phyloP scores from a whole-genome alignment of 176 grass and related monocot species.

The Aegilops bicornis region DNA sequence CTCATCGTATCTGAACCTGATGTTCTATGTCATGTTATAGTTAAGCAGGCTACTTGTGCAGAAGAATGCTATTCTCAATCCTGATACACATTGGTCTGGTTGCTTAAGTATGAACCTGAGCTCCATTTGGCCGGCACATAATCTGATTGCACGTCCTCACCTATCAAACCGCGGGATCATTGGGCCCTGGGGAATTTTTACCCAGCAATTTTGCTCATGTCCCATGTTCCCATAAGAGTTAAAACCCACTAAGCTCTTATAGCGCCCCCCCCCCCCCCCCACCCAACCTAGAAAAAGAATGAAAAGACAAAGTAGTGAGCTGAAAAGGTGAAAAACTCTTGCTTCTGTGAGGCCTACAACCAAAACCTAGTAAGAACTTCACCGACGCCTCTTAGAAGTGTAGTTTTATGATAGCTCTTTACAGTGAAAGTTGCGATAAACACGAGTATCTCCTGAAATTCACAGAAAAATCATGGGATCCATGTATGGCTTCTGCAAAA shows the following conservation, averaged over 20 bases:
- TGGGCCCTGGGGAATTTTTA: not conserved
- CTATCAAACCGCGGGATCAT: not conserved
- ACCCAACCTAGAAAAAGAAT: not conserved
- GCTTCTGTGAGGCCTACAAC: not conserved
- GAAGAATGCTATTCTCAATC: not conserved
- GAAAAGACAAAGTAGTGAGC: not conserved
- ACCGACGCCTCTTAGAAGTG: not conserved
- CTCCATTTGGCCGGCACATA: not conserved
- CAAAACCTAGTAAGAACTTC: not conserved
- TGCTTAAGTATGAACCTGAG: not conserved
- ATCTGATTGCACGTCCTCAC: not conserved
- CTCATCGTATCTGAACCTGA: not conserved
- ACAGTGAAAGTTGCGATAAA: not conserved
- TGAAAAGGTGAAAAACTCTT: not conserved
- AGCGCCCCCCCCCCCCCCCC: not conserved
- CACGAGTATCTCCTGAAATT: constrained; percentile 2
- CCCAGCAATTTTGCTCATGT: not conserved
- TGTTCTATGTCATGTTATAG: not conserved
- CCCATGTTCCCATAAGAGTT: not conserved
- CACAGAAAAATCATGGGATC: not conserved
- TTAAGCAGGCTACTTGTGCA: not conserved
- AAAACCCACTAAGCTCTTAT: not conserved
- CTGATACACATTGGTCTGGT: not conserved
- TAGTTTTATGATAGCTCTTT: not conserved
- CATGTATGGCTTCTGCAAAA: not conserved